Evolutionary conservation across 768 basidiomycete species (phyloP).

Genomic region (Russula earlei): DNA sequence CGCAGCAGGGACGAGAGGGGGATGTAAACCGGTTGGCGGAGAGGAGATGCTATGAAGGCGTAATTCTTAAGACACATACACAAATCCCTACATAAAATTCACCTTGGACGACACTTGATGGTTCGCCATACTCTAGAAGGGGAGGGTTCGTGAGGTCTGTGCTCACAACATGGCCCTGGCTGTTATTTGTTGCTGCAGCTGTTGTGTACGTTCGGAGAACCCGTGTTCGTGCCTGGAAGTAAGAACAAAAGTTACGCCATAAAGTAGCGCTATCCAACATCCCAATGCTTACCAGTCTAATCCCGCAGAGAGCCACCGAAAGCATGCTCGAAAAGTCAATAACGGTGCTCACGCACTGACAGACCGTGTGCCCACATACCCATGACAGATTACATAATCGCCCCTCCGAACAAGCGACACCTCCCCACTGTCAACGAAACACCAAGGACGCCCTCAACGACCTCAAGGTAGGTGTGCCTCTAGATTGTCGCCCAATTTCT

Average conservation of each 20-base stretch:
- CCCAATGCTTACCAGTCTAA: not conserved
- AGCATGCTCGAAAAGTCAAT: conserved; percentile 1
- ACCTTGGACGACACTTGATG: not conserved
- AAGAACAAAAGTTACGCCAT: not conserved
- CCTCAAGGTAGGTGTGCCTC: conserved; percentile 33
- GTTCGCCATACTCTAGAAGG: not conserved
- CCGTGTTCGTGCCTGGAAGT: not conserved
- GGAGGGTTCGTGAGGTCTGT: not conserved
- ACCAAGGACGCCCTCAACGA: conserved; percentile 23
- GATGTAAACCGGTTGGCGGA: conserved; percentile 45
- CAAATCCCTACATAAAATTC: not conserved
- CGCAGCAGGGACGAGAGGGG: conserved; percentile 52
- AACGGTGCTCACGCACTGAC: not conserved
- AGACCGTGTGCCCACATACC: not conserved
- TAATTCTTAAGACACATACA: not conserved
- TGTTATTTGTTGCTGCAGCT: not conserved
- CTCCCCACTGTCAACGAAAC: conserved; percentile 21
- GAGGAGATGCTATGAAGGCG: conserved; percentile 28
- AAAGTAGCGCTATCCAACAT: not conserved
- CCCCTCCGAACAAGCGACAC: not conserved
- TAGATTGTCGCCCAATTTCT: not conserved
- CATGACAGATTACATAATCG: conserved; percentile 1
- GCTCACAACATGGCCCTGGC: not conserved
- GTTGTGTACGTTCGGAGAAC: conserved; percentile 20
- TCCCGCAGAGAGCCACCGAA: not conserved